A percentile compares a stretch with the other conserved stretches of the same genome.
Evolutionary conservation across 2,329 filamentous ascomycete genomes (phyloP).

Genomic region (Graphilbum sp.): DNA sequence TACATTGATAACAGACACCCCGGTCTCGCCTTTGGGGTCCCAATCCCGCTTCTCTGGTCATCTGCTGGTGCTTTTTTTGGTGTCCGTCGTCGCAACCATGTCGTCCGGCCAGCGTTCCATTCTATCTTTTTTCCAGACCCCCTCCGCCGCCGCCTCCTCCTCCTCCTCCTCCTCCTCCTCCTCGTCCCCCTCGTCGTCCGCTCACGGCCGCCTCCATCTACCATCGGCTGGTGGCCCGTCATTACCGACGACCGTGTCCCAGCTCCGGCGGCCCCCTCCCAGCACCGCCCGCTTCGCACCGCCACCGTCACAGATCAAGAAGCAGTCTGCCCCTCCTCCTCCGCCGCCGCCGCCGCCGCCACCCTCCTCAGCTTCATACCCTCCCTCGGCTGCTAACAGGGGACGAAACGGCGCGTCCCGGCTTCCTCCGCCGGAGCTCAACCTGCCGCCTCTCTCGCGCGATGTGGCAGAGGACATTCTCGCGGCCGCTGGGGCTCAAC

Average conservation of each 20-base stretch:
- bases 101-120: conserved; percentile 31
- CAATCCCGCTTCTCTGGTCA: too few relatives aligned
- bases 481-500: too few relatives aligned
- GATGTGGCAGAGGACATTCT: too few relatives aligned
- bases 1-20: too few relatives aligned
- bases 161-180: conserved; percentile 20
- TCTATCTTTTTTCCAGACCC: conserved; percentile 44
- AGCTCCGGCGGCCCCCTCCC: conserved; percentile 5
- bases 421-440: too few relatives aligned
- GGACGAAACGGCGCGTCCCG: background rate
- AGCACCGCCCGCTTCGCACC: conserved; percentile 5
- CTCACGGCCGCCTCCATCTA: conserved; percentile 9
- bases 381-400: too few relatives aligned
- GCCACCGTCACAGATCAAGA: conserved; percentile 3
- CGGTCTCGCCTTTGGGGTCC: too few relatives aligned
- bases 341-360: conserved; percentile 6
- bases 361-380: too few relatives aligned
- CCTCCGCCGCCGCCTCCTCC: background rate
- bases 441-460: too few relatives aligned
- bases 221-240: too few relatives aligned
- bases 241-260: too few relatives aligned
- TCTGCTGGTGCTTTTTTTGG: too few relatives aligned
- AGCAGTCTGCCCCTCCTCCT: conserved; percentile 4
- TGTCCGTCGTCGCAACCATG: conserved; percentile 2
- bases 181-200: conserved; percentile 11